A percentile compares a stretch with the other conserved stretches of the same genome.
Conservation (phyloP, 31 red algal species). For the Endocladia muricata region DNA sequence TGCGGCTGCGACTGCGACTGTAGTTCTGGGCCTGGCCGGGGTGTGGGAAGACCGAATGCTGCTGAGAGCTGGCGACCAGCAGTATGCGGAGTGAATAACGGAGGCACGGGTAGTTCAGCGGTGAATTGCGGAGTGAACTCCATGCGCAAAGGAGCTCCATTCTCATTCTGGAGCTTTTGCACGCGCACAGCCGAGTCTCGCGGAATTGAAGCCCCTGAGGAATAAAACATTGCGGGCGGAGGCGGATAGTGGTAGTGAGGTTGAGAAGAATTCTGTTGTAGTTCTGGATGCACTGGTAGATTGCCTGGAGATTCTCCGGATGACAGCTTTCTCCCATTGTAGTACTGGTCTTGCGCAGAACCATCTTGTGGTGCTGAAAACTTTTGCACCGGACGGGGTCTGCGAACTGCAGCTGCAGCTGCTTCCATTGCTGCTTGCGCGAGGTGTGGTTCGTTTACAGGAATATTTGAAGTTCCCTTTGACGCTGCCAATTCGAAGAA, state of each 20-base stretch:
- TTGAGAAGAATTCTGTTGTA: too few species aligned
- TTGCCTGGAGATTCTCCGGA: slow-evolving; percentile 28
- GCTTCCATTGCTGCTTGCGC: slow-evolving; percentile 42
- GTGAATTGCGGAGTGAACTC: background rate
- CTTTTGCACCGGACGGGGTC: slow-evolving; percentile 21
- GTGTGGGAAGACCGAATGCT: slow-evolving; percentile 3
- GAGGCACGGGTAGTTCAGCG: slow-evolving; percentile 3
- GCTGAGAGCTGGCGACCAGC: slow-evolving; percentile 27
- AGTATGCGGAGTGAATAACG: slow-evolving; percentile 16
- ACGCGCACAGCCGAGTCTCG: too few species aligned
- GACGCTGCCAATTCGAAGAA: slow-evolving; percentile 38
- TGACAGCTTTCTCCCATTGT: slow-evolving; percentile 27
- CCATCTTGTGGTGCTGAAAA: background rate
- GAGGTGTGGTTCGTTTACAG: slow-evolving; percentile 22
- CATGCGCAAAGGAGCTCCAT: background rate
- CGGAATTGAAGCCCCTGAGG: too few species aligned
- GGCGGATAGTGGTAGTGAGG: too few species aligned
- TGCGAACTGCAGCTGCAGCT: slow-evolving; percentile 12
- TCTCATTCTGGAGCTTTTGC: too few species aligned
- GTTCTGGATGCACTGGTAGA: background rate
- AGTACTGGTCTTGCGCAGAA: background rate
- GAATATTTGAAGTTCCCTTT: slow-evolving; percentile 31
- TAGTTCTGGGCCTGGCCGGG: too few species aligned
- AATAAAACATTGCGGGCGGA: too few species aligned
- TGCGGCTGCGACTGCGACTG: too few species aligned